A percentile compares a stretch with the other conserved stretches of the same genome.
Evolutionary conservation across 352 stramenopile genomes (phyloP).

Genomic region (Phytophthora multivora): DNA sequence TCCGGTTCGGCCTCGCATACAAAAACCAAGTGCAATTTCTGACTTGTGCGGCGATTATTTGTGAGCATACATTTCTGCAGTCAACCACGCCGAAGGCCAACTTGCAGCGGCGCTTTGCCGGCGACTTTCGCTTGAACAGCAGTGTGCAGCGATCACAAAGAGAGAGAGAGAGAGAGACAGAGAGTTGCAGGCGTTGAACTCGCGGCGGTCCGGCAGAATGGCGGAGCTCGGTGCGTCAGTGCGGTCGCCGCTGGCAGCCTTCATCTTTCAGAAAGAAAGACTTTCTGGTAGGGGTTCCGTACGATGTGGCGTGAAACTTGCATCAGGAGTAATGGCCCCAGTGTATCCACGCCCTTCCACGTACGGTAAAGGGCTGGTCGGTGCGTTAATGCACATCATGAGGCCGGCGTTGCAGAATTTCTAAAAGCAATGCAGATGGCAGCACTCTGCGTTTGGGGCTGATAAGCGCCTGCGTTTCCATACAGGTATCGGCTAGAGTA

Average conservation of each 20-base stretch:
- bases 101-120: neutral
- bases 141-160: neutral
- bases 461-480: conserved; percentile 10
- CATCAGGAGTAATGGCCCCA: neutral
- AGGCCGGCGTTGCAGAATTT: neutral
- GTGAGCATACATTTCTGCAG: neutral
- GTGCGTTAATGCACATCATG: neutral
- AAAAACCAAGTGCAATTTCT: conserved; percentile 22
- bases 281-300: neutral
- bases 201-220: neutral
- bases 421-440: neutral
- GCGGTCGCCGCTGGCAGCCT: neutral
- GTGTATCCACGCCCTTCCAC: conserved; percentile 25
- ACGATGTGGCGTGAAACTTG: conserved; percentile 14
- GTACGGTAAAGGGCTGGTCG: conserved; percentile 18
- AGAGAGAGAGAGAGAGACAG: no score
- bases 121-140: no score
- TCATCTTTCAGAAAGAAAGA: no score
- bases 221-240: neutral
- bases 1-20: conserved; percentile 14
- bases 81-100: neutral
- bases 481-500: conserved; percentile 9
- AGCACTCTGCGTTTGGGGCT: neutral
- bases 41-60: conserved; percentile 18
- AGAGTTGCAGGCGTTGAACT: conserved; percentile 3